phyloP scores from a whole-genome alignment of 768 basidiomycete genomes.

The Leccinum truebloodii region DNA sequence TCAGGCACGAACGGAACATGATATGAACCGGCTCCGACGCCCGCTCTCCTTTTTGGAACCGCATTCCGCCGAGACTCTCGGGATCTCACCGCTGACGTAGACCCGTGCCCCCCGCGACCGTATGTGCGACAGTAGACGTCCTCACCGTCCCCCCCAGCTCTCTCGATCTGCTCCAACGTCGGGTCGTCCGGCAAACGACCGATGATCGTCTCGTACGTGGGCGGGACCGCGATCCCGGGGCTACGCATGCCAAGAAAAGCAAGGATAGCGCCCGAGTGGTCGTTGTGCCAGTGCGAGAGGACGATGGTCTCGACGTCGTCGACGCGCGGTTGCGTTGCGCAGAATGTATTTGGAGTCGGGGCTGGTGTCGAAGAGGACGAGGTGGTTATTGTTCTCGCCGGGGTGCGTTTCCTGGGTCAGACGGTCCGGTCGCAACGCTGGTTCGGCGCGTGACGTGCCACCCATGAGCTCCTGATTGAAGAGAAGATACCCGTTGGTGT shows the following conservation, averaged over 20 bases:
- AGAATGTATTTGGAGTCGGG: conserved; percentile 74
- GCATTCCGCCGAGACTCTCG: conserved; percentile 65
- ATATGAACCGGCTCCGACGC: conserved; percentile 40
- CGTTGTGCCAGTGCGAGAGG: too few relatives aligned
- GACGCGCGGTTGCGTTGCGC: conserved; percentile 79
- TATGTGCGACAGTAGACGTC: conserved; percentile 59
- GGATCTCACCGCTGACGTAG: conserved; percentile 82
- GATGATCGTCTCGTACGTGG: too few relatives aligned
- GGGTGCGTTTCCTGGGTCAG: conserved; percentile 55
- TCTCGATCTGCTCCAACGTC: conserved; percentile 62
- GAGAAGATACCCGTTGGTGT: too few relatives aligned
- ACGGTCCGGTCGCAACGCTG: neutral
- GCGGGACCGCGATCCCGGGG: too few relatives aligned
- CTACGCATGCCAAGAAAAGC: conserved; percentile 46
- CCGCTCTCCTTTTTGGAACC: conserved; percentile 48
- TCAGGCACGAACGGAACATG: neutral
- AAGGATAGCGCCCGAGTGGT: conserved; percentile 74
- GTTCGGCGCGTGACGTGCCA: conserved; percentile 45
- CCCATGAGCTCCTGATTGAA: conserved; percentile 69
- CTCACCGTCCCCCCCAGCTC: conserved; percentile 57
- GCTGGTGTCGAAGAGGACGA: conserved; percentile 82
- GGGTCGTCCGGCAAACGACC: conserved; percentile 51
- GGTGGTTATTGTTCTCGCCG: conserved; percentile 41
- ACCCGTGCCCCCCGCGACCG: conserved; percentile 61
- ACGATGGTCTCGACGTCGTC: conserved; percentile 63